Base-by-base conservation (phyloP, 768 basidiomycete genomes). In the Boletus sensibilis region DNA sequence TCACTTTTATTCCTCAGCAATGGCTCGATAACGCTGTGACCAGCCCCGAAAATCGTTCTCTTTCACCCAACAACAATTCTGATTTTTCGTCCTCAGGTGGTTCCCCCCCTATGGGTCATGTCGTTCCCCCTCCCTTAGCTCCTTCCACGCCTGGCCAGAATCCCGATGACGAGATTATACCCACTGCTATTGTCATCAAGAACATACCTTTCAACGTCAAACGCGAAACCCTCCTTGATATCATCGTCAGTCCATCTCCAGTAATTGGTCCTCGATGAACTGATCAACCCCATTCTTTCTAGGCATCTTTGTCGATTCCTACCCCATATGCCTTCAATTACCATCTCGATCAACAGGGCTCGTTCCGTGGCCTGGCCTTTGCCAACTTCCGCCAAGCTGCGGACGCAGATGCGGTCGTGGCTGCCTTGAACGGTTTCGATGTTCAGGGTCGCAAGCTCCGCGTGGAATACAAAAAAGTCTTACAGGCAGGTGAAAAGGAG, bases 241-340 rank as follows among this genome's bases (percentile, higher is more conserved):
- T 98, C 72, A 98, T 99, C 72, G 95, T 96, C 55, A 61, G 92
- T 83, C 46, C 49, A 61, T 58, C 50, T 37, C 42, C 44, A 31
- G 31, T 35, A 4, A 2, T 39, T 35, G 14, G 50, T 62, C 18
- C 25, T 8, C 31, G 34, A 59, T 53, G 14, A 11, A 16, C 46
- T 66, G 42, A 62, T 64, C 47, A 41, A 52, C 45, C 13, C 40
- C 46, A 31, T 57, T 59, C 55, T 55, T 56, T 55, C 49, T 62
- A 95, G 92, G 86, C 88, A 67, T 95, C 94, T 52, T 77, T 99
- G 62, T 82, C 88, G 41, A 96, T 98, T 69, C 95, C 95, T 57
- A 90, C 94, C 14, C 97, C 97, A 38, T 98, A 98, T 74, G 97
- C 97, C 29, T 99, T 99, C 83, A 99, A 99, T 75, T 99, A 98